These are phyloP conservation scores for Xylaria sp. DNA, from an alignment of 2,329 filamentous ascomycete genomes.

Conservation along the genomic window DNA sequence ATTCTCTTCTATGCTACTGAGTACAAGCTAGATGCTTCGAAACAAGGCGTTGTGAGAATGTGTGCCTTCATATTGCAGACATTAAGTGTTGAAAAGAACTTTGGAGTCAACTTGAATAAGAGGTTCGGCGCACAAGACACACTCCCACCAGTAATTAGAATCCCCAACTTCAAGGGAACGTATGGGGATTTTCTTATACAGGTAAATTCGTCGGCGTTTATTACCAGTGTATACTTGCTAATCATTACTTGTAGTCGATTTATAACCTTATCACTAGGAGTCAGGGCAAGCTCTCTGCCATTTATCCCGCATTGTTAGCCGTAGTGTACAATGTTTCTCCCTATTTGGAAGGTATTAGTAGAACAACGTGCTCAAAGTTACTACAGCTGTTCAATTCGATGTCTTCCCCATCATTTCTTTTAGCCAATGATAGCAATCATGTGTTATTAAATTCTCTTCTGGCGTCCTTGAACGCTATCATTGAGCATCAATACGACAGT, in stretches of 20 bases:
- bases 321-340: constrained; percentile 94
- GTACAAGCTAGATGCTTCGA: constrained; percentile 82
- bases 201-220: constrained; percentile 55
- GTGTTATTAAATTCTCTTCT: constrained; percentile 78
- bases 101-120: constrained; percentile 89
- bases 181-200: constrained; percentile 95
- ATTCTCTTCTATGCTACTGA: constrained; percentile 93
- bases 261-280: constrained; percentile 90
- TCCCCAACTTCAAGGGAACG: constrained; percentile 83
- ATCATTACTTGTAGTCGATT: constrained; percentile 67
- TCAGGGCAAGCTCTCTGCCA: constrained; percentile 86
- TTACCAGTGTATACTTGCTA: constrained; percentile 30
- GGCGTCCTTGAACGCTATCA: constrained; percentile 85
- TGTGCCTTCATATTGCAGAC: constrained; percentile 97
- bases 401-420: constrained; percentile 89
- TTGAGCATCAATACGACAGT: constrained; percentile 88
- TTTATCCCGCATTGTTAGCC: constrained; percentile 89
- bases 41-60: constrained; percentile 93
- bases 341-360: constrained; percentile 77
- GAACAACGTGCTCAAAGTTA: constrained; percentile 77
- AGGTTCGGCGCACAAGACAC: constrained; percentile 88
- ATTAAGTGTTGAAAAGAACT: constrained; percentile 88
- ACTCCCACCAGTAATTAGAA: constrained; percentile 78
- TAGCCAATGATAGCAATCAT: constrained; percentile 93
- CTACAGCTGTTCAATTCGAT: constrained; percentile 89